phyloP scores from a whole-genome alignment of 345 rosid species.

The Isatis tinctoria region DNA sequence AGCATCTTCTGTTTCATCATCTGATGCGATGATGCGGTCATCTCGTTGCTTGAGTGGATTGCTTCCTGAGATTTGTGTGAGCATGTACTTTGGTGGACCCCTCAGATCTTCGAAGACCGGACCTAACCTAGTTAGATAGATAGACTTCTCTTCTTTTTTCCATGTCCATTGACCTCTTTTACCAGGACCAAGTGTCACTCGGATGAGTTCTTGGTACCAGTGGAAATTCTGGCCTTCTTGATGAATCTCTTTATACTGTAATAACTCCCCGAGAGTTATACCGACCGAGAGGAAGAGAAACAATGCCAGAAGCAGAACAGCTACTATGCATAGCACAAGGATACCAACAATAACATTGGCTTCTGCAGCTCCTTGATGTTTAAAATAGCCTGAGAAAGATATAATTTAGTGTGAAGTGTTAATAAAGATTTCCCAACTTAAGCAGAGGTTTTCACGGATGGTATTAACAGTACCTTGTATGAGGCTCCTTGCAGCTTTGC shows the following conservation, averaged over 20 bases:
- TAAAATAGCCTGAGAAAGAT: constrained; percentile 22
- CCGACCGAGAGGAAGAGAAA: constrained; percentile 81
- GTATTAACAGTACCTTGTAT: constrained; percentile 47
- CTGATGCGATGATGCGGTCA: constrained; percentile 73
- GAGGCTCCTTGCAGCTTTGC: constrained; percentile 62
- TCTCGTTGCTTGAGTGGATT: constrained; percentile 38
- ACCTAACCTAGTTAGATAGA: constrained; percentile 49
- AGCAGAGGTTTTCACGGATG: neutral
- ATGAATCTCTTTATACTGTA: constrained; percentile 92
- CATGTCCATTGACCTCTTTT: constrained; percentile 97
- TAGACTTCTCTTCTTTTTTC: constrained; percentile 49
- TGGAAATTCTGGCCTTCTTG: constrained; percentile 74
- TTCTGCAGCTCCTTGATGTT: constrained; percentile 42
- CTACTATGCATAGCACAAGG: constrained; percentile 51
- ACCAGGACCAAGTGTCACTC: constrained; percentile 91
- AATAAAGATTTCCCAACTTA: neutral
- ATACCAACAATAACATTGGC: constrained; percentile 54
- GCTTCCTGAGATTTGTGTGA: constrained; percentile 66
- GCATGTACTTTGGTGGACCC: constrained; percentile 98
- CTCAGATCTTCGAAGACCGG: constrained; percentile 83
- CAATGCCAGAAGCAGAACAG: constrained; percentile 48
- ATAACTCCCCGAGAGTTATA: constrained; percentile 74
- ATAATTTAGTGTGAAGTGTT: neutral
- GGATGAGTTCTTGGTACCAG: constrained; percentile 84
- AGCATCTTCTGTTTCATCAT: constrained; percentile 93